phyloP scores from a whole-genome alignment of 441 rosid genomes.

The Corymbia citriodora region DNA sequence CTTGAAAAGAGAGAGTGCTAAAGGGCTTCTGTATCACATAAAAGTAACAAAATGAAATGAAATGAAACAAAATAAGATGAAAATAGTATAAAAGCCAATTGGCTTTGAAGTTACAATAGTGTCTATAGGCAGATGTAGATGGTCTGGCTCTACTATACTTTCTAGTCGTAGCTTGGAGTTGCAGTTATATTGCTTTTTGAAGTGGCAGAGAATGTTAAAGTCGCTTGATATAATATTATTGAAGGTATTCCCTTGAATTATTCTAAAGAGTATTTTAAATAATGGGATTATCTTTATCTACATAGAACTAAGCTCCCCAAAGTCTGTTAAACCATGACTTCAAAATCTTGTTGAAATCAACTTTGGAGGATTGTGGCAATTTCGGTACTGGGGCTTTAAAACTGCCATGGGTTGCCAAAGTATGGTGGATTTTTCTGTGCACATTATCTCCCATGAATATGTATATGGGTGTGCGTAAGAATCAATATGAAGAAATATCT shows the following conservation, averaged over 20 bases:
- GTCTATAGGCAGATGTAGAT: neutral
- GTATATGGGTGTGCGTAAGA: neutral
- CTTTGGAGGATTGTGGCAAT: neutral
- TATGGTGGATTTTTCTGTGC: neutral
- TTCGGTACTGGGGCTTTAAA: neutral
- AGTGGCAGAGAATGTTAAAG: neutral
- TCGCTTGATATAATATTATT: neutral
- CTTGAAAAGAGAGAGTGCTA: neutral
- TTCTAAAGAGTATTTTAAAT: neutral
- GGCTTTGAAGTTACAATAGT: neutral
- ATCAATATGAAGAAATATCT: neutral
- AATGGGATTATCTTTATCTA: neutral
- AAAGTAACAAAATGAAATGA: neutral
- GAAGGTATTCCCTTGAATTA: neutral
- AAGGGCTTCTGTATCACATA: neutral
- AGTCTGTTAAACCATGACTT: neutral
- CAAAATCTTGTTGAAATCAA: neutral
- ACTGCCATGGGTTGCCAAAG: neutral
- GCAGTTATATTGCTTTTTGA: neutral
- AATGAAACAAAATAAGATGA: neutral
- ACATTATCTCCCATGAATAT: neutral
- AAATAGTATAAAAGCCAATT: neutral
- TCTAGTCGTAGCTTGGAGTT: neutral
- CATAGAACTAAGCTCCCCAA: neutral
- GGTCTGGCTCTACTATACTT: neutral